phyloP scores from a whole-genome alignment of 148 eudicot species.

The Rhododendron vialii region DNA sequence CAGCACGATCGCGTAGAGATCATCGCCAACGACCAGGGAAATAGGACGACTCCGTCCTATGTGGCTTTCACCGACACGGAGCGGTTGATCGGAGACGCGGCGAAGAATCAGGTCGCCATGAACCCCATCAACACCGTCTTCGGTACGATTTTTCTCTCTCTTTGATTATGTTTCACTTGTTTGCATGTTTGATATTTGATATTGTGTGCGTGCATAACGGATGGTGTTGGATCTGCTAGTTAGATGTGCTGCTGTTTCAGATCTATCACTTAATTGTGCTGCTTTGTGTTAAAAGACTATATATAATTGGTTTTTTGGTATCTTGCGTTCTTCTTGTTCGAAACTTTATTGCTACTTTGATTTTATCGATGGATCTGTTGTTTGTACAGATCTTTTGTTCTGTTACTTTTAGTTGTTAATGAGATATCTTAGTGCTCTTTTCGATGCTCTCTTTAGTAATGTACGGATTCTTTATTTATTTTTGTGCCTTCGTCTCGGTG shows the following conservation, averaged over 20 bases:
- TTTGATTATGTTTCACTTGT: background rate
- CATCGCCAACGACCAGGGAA: slow-evolving; percentile 42
- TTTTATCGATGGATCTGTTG: background rate
- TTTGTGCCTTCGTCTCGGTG: background rate
- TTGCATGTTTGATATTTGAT: too few relatives aligned
- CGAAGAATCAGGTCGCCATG: slow-evolving; percentile 42
- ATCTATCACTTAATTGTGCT: background rate
- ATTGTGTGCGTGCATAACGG: too few relatives aligned
- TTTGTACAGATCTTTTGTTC: background rate
- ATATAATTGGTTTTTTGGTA: background rate
- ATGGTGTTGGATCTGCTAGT: background rate
- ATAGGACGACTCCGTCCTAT: slow-evolving; percentile 40
- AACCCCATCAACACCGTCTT: slow-evolving; percentile 40
- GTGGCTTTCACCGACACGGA: slow-evolving; percentile 36
- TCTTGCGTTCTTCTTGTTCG: background rate
- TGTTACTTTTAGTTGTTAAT: background rate
- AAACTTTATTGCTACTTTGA: background rate
- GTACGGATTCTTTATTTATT: background rate
- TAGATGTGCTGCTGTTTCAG: background rate
- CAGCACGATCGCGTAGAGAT: slow-evolving; percentile 41
- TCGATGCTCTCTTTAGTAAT: background rate
- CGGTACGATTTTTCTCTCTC: slow-evolving; percentile 20
- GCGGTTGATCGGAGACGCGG: slow-evolving; percentile 32
- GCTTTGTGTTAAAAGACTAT: too few relatives aligned
- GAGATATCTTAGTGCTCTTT: background rate